Base-by-base conservation (phyloP, 148 eudicot genomes). In the Vaccinium vitisidaea region DNA sequence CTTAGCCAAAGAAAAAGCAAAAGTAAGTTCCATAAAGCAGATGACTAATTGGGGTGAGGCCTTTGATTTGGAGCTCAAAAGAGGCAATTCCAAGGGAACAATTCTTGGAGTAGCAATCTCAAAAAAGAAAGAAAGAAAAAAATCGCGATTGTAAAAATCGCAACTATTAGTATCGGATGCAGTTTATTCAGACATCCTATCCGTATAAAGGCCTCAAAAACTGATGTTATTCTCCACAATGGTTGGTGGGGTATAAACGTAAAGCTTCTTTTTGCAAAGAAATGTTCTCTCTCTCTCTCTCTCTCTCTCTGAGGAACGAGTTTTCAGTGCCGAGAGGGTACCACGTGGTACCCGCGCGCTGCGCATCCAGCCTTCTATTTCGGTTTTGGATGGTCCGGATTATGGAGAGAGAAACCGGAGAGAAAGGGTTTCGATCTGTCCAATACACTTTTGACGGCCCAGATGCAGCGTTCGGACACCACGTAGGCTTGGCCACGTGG, bases 191-290 rank as follows among this genome's bases (percentile, higher is more conserved):
- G 50, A 65, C 76, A 65, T 80, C 67, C 56, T 73, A 81, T 84
- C 78, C 1, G 83, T 79, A 58, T 59, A 88, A 86, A 84, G 81
- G 50, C 39, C 70, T 27, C 36, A 85, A 75, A 84, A 53, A n/a
- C 36, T 82, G 81, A 80, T 84, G 85, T 88, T 93, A 90, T 91
- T 91, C 92, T 86, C 82, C 74, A 82, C 86, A 86, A 85, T 82
- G 82, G 75, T 85, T 82, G 89, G 93, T 92, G 95, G 90, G 92
- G 95, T 85, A 90, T 87, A 89, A 86, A 89, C 90, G 87, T 91
- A 94, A 94, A 93, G 95, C 88, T 78, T 83, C 91, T 91, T 94
- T 91, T 87, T 85, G 85, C 90, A 79, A 89, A 88, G 85, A 84
- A 75, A 83, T 74, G 82, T 43, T 63, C 65, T 81, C 83, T 69